Base-by-base conservation (phyloP, 306 rosid species). In the Pyrus betulifolia region DNA sequence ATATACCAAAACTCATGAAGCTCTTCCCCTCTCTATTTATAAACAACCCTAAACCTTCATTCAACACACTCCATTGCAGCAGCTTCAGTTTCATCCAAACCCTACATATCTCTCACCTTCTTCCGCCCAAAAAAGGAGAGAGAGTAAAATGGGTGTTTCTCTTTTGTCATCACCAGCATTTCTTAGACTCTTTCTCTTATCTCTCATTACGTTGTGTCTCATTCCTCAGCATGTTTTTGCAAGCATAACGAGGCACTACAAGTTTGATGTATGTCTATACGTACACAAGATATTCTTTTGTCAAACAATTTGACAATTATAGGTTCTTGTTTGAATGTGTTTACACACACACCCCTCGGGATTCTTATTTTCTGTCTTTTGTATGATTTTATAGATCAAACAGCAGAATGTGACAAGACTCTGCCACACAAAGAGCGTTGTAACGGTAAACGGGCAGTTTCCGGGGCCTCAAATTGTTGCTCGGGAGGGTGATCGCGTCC, bases 391-490 rank as follows among this genome's bases (percentile, higher is more conserved):
- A 78, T 40, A 91, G 92, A 84, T 91, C 57, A 70, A 77, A 67
- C 49, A 74, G 57, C 71, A 83, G 71, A 89, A 88, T 78, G 91
- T 91, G 67, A 89, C 91, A 25, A 71, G 93, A 58, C 27, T 91
- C 5, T 88, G 94, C 78, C 91, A 89, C 76, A 85, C 78, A 6
- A 89, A 86, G 86, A 88, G 81, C 80, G 80, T 91, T 28, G 83
- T 91, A 61, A 88, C 93, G 4, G 92, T 86, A 63, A 89, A 91
- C 51, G 94, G 96, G 23, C 76, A 85, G 44, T 88, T 91, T 86
- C 97, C 95, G 0, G 97, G 97, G 61, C 97, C 97, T 70, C 81
- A 85, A 6, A 85, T 91, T 76, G 83, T 89, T 25, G 92, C 90
- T 3, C 79, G 94, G n/a, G 97, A 91, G 62, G 94, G 91, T 33